These are phyloP conservation scores for Naganishia randhawae DNA, from an alignment of 768 basidiomycete species.

Conservation along the genomic window DNA sequence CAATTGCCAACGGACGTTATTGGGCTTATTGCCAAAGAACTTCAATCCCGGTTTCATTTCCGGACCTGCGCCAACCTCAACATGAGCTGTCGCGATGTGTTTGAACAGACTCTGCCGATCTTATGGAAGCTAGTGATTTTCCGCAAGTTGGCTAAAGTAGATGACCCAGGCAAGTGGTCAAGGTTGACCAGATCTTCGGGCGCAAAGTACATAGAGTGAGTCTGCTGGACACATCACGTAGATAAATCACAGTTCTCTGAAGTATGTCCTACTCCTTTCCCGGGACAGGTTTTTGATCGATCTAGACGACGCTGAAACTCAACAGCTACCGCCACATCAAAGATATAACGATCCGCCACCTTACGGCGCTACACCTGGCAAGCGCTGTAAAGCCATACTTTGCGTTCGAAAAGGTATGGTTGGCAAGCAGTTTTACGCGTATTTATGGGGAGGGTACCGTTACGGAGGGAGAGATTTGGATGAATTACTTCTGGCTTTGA, in stretches of 20 bases:
- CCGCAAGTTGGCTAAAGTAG: neutral
- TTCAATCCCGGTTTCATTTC: neutral
- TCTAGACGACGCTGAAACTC: neutral
- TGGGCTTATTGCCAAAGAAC: neutral
- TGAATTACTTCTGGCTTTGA: neutral
- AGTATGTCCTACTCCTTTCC: neutral
- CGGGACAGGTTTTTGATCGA: neutral
- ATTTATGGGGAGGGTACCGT: neutral
- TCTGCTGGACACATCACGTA: neutral
- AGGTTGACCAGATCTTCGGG: neutral
- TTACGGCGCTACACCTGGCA: neutral
- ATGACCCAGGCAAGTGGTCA: neutral
- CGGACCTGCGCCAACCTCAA: slow-evolving; percentile 8
- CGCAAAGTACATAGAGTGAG: slow-evolving; percentile 9
- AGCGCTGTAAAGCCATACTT: neutral
- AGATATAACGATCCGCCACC: neutral
- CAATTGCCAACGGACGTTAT: slow-evolving; percentile 2
- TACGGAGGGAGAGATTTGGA: neutral
- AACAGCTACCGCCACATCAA: neutral
- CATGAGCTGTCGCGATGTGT: neutral
- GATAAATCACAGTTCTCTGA: neutral
- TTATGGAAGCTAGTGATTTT: neutral
- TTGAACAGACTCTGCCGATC: neutral
- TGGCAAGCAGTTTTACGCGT: neutral
- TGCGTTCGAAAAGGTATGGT: too few relatives aligned